Base-by-base conservation (phyloP, 345 rosid genomes). In the Melaleuca alternifolia region DNA sequence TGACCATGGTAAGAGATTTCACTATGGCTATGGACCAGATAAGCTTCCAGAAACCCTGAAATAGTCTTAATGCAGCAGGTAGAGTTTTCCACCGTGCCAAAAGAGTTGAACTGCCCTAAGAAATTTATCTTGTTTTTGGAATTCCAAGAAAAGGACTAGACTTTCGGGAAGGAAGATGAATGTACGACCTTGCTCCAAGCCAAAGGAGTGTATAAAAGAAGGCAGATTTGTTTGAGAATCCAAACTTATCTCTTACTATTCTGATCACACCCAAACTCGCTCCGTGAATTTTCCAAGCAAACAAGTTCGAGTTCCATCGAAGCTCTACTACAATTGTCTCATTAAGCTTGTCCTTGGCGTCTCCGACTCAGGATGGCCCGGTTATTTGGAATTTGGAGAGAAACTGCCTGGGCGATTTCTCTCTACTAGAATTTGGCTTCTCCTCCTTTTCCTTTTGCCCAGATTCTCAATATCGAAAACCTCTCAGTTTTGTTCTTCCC, bases 151-250 rank as follows among this genome's bases (percentile, higher is more conserved):
- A 93, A n/a, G 93, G 87, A 89, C 88, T 85, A 94, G 85, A 85
- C 85, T 33, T 94, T 90, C 52, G 75, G 61, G 61, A 94, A 62
- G 79, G 91, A 93, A 83, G 96, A 90, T 86, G 98, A 92, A 90
- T 98, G 95, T 88, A 92, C 97, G 93, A 95, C 97, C 95, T 95
- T 96, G 96, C 93, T 98, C 90, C 91, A 79, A 98, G 92, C 99
- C 99, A 96, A 87, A 92, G 95, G 90, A 98, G 89, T 85, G 99
- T 94, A 98, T 96, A 93, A 96, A 98, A 79, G 99, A 98, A 56
- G 99, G 98, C 51, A 81, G 65, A 56, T 98, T 95, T 26, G 89
- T 85, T 75, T 91, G 93, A 33, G 88, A 88, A 81, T 91, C 94
- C 85, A 90, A 10, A 61, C 87, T 81, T 59, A 86, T 85, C 92